phyloP scores from a whole-genome alignment of 495 filamentous ascomycete species.

The Podospora pseudopauciseta region DNA sequence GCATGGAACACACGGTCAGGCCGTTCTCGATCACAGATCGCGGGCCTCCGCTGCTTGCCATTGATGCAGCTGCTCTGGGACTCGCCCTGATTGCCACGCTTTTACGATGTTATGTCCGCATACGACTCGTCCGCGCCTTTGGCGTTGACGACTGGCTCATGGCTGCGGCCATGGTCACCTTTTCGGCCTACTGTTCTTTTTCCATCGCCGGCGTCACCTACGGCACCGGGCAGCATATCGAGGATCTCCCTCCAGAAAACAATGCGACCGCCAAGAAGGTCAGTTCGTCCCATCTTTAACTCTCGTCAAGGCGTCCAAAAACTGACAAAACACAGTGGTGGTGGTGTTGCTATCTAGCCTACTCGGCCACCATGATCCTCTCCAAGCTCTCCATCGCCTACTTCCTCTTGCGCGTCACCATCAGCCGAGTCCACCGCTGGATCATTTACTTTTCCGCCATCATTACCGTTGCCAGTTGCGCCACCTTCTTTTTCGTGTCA shows the following conservation, averaged over 20 bases:
- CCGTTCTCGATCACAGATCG: conserved; percentile 20
- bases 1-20: background rate
- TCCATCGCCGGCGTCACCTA: conserved; percentile 14
- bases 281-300: background rate
- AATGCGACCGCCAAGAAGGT: conserved; percentile 12
- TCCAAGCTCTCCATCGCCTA: conserved; percentile 43
- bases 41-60: conserved; percentile 6
- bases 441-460: conserved; percentile 33
- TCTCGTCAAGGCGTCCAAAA: too few relatives aligned
- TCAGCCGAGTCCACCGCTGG: conserved; percentile 35
- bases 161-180: conserved; percentile 11
- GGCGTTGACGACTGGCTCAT: conserved; percentile 22
- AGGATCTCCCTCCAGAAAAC: conserved; percentile 6
- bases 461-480: conserved; percentile 31
- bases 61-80: conserved; percentile 8
- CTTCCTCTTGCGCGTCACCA: conserved; percentile 44
- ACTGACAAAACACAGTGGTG: conserved; percentile 17
- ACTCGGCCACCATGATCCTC: conserved; percentile 26
- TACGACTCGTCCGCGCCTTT: conserved; percentile 18
- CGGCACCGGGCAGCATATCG: conserved; percentile 12
- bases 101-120: conserved; percentile 20
- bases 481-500: conserved; percentile 40
- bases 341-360: conserved; percentile 28
- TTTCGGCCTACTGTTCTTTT: conserved; percentile 15
- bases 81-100: conserved; percentile 13